Base-by-base conservation (phyloP, 169 alveolate genomes). In the Eimeria praecox region DNA sequence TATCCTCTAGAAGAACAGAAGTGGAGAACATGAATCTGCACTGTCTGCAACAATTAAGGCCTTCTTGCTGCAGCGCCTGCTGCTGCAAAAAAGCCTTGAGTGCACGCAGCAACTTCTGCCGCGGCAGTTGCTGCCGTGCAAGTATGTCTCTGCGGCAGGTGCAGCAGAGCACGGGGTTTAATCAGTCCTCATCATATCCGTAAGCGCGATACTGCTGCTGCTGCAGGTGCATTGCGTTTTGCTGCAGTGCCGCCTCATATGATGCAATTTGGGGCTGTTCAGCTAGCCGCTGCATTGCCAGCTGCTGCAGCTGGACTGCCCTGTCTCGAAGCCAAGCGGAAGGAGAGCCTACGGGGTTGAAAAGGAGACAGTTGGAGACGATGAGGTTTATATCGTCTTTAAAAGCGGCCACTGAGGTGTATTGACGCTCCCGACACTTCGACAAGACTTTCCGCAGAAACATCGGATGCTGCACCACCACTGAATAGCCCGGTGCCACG, bases 401-500 rank as follows among this genome's bases (percentile, higher is more conserved):
- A 83, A 98, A 97, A 35, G 97, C 96, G 30, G 94, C 95, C 40
- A 96, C 92, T n/a, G 97, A 95, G 35, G 54, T 49, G 96, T 98
- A 98, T 86, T 97, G 97, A 2, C 98, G 89, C 93, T 97, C 96
- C 92, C 97, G 97, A 95, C 98, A 97, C 83, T 97, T 97, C 35
- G 90, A 77, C 59, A 96, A 95, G 89, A 98, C 82, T 73, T 96
- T 96, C 35, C 97, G 97, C 56, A 98, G 88, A 98, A 99, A 98
- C 98, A 98, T 97, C 73, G 99, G 99, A 62, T 92, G 89, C 97
- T 97, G 94, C 40, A 98, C 98, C 18, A 98, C 82, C 87, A 95
- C 91, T 93, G 97, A 98, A 91, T 98, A 98, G 78, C 97, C 97
- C 9, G 99, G 99, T 24, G 99, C 99, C 64, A 97, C 96, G 62